Conservation (phyloP, 805 yeast genomes). For the Metschnikowia matae region DNA sequence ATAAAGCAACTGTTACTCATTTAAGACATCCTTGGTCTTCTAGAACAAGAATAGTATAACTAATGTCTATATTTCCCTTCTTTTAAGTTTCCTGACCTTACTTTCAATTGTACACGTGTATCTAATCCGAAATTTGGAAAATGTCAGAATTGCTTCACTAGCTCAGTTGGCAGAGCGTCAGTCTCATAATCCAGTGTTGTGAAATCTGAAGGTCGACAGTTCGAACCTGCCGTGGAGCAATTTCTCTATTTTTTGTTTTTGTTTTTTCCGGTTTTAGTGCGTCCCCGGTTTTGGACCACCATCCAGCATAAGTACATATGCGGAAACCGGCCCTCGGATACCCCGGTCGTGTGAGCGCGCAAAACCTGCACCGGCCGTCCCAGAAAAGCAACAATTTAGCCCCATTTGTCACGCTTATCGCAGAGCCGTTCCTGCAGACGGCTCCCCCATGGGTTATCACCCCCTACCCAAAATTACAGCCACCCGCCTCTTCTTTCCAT, state of each 20-base stretch:
- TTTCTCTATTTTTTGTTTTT: too few species aligned
- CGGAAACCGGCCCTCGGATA: not conserved
- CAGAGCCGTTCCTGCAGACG: slow-evolving; percentile 4
- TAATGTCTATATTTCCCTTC: too few species aligned
- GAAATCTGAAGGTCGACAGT: slow-evolving; percentile 45
- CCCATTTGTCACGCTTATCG: slow-evolving; percentile 3
- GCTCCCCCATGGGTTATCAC: not conserved
- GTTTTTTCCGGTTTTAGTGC: not conserved
- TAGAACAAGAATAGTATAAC: too few species aligned
- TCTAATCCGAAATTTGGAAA: too few species aligned
- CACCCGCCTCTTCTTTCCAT: not conserved
- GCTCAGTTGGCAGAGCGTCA: slow-evolving; percentile 22
- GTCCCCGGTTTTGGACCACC: slow-evolving; percentile 28
- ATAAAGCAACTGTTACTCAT: too few species aligned
- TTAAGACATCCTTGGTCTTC: too few species aligned
- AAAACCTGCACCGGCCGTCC: not conserved
- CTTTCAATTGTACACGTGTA: too few species aligned
- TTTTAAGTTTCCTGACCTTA: too few species aligned
- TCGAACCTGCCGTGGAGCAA: slow-evolving; percentile 48
- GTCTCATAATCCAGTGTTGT: slow-evolving; percentile 20
- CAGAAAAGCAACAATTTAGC: not conserved
- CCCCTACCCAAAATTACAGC: not conserved
- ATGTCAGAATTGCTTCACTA: slow-evolving; percentile 17
- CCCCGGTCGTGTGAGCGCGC: not conserved
- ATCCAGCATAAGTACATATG: slow-evolving; percentile 8